These are phyloP conservation scores for Nannochloris sp. DNA, from an alignment of 139 green algal genomes.

Conservation along the genomic window DNA sequence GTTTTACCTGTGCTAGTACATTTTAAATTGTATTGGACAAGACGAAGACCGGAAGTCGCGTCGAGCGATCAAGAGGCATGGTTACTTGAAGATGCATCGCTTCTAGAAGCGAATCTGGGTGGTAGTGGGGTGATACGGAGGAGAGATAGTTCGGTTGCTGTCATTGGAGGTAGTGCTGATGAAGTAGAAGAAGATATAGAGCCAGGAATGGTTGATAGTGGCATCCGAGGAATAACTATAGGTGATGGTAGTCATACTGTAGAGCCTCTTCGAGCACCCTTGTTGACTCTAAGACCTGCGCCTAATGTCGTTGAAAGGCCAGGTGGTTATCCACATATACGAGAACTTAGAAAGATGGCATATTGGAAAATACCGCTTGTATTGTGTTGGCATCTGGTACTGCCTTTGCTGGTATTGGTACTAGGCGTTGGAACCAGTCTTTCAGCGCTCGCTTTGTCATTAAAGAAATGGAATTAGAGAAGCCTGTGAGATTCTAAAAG, in stretches of 20 bases:
- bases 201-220: not conserved
- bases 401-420: not conserved
- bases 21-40: slow-evolving; percentile 19
- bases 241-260: too few relatives aligned
- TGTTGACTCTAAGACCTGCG: not conserved
- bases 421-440: not conserved
- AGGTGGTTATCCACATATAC: not conserved
- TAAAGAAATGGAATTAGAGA: not conserved
- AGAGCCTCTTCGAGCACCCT: too few relatives aligned
- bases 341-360: not conserved
- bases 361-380: not conserved
- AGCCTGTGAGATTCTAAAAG: not conserved
- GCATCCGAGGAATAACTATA: too few relatives aligned
- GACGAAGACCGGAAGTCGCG: not conserved
- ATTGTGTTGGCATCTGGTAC: not conserved
- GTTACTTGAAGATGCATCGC: not conserved
- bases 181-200: not conserved
- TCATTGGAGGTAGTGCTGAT: not conserved
- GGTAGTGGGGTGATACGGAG: not conserved
- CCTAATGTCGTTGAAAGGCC: not conserved
- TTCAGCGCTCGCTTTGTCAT: not conserved
- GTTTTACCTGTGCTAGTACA: slow-evolving; percentile 40
- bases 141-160: not conserved
- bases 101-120: not conserved
- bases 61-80: not conserved